Percentiles rank a stretch among this genome's conserved stretches.
These are phyloP conservation scores for Ophiobolus disseminans DNA, from an alignment of 2,329 filamentous ascomycete species.

Conservation along the genomic window DNA sequence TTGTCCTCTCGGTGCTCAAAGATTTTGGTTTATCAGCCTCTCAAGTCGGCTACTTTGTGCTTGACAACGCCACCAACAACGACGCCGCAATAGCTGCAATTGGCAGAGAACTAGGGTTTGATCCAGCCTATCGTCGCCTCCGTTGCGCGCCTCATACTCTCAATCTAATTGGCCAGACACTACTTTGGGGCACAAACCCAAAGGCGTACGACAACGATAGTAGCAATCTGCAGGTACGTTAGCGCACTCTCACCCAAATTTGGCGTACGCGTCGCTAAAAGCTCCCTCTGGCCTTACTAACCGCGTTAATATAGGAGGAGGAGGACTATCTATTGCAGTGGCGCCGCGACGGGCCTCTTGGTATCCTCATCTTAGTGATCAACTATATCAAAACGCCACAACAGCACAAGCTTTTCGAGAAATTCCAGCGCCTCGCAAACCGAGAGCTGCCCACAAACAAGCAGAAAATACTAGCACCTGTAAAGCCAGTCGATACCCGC, in stretches of 20 bases:
- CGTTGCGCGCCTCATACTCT: neutral
- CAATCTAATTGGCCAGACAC: neutral
- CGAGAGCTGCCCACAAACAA: neutral
- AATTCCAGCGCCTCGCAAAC: neutral
- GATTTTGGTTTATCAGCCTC: neutral
- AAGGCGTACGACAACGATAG: neutral
- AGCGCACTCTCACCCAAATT: too few species aligned
- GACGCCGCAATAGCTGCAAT: neutral
- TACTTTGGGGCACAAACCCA: neutral
- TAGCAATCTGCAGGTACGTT: neutral
- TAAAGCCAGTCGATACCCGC: too few species aligned
- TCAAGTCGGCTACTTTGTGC: neutral
- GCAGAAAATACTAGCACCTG: neutral
- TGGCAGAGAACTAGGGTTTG: neutral
- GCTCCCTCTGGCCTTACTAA: too few species aligned
- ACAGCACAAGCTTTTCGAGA: neutral
- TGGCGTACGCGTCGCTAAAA: too few species aligned
- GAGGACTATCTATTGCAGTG: neutral
- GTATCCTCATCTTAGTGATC: neutral
- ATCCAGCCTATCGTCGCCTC: neutral
- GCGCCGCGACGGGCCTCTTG: too few species aligned
- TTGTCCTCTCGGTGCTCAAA: neutral
- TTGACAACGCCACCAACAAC: neutral
- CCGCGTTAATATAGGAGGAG: too few species aligned
- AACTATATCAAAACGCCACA: neutral